Evolutionary conservation across 345 rosid species (phyloP).

Genomic region (Draba incana): DNA sequence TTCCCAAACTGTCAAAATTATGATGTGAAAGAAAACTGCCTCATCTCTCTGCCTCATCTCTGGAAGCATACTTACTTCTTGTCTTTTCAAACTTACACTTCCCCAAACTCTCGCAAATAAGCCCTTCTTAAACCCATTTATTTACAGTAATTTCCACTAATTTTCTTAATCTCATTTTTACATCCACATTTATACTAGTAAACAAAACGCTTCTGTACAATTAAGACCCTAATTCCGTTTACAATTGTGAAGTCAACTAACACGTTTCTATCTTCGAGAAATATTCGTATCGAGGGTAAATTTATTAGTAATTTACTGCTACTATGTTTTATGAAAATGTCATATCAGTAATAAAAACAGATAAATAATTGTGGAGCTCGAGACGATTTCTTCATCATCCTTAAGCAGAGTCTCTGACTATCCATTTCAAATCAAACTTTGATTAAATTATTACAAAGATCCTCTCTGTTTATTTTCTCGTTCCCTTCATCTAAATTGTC

Average conservation of each 20-base stretch:
- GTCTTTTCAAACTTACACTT: slow-evolving; percentile 2
- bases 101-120: not conserved
- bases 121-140: not conserved
- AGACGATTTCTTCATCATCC: slow-evolving; percentile 24
- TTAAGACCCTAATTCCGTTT: not conserved
- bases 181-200: not conserved
- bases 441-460: slow-evolving; percentile 4
- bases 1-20: slow-evolving; percentile 19
- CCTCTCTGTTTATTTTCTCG: slow-evolving; percentile 19
- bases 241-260: slow-evolving; percentile 2
- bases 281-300: not conserved
- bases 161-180: not conserved
- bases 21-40: slow-evolving; percentile 32
- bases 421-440: slow-evolving; percentile 32
- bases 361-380: slow-evolving; percentile 33
- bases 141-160: not conserved
- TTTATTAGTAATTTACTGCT: not conserved
- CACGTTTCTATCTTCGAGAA: not conserved
- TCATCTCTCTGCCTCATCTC: slow-evolving; percentile 30
- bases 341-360: slow-evolving; percentile 28
- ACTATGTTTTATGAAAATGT: not conserved
- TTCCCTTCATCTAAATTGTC: slow-evolving; percentile 19
- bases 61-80: slow-evolving; percentile 31
- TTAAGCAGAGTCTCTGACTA: slow-evolving; percentile 38
- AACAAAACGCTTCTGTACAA: not conserved